Conservation (phyloP, 768 basidiomycete genomes). For the Serendipita indica region DNA sequence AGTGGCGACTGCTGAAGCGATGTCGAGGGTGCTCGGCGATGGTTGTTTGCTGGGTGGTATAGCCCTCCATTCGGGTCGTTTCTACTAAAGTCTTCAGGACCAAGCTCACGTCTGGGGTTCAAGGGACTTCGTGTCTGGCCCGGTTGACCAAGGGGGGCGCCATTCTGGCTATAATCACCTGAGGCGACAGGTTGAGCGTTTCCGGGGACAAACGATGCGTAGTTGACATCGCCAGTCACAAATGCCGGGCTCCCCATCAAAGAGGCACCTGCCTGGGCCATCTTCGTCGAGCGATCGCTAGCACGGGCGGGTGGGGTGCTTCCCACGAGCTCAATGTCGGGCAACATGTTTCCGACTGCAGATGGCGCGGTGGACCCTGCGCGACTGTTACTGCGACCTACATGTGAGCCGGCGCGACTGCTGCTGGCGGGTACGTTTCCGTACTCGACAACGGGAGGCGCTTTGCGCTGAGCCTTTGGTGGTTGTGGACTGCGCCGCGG, state of each 20-base stretch:
- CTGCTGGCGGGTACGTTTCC: background rate
- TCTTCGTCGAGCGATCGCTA: constrained; percentile 1
- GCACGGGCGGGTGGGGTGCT: background rate
- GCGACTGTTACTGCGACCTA: background rate
- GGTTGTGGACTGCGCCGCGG: background rate
- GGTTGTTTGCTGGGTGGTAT: background rate
- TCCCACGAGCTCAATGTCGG: background rate
- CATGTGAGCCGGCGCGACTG: background rate
- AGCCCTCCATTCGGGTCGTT: background rate
- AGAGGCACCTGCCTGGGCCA: background rate
- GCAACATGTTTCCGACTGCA: background rate
- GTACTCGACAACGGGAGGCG: background rate
- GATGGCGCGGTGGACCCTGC: background rate
- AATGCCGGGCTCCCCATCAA: constrained; percentile 6
- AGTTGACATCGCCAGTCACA: background rate
- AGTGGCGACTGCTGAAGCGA: background rate
- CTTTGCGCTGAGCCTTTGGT: background rate
- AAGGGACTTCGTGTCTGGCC: background rate
- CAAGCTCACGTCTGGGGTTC: background rate
- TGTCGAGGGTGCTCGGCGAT: background rate
- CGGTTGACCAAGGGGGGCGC: background rate
- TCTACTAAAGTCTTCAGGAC: background rate
- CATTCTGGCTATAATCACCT: background rate
- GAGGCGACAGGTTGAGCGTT: background rate
- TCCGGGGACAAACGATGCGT: too few species aligned